These are phyloP conservation scores for Aspergillus fumigatiaffinis DNA, from an alignment of 2,329 filamentous ascomycete genomes.

Conservation along the genomic window DNA sequence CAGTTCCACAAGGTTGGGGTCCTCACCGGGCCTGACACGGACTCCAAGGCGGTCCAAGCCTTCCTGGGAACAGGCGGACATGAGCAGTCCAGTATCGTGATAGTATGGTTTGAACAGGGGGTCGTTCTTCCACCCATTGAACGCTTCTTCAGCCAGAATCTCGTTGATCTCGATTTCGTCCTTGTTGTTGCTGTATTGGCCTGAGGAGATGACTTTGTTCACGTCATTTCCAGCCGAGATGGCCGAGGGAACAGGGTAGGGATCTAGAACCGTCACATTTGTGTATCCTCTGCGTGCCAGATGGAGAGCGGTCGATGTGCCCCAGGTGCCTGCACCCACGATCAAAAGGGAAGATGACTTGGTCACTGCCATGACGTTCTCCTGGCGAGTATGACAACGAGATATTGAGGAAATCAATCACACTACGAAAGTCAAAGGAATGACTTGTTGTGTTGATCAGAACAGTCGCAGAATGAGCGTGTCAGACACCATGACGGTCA, in stretches of 20 bases:
- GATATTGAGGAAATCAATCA: background rate
- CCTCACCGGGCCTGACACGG: conserved; percentile 25
- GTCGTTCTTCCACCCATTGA: conserved; percentile 43
- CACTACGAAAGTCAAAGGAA: background rate
- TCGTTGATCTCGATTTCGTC: conserved; percentile 20
- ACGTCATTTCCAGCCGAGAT: conserved; percentile 47
- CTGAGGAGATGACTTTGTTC: conserved; percentile 44
- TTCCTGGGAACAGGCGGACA: conserved; percentile 40
- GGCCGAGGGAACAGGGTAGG: conserved; percentile 44
- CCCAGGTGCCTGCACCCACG: conserved; percentile 48
- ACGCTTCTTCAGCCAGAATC: conserved; percentile 29
- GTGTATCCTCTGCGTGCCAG: conserved; percentile 43
- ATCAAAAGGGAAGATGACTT: conserved; percentile 35
- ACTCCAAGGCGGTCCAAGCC: conserved; percentile 35
- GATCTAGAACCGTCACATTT: conserved; percentile 47
- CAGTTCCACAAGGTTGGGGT: conserved; percentile 32
- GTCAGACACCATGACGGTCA: background rate
- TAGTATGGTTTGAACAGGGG: conserved; percentile 44
- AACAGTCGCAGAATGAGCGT: background rate
- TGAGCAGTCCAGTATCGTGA: conserved; percentile 43
- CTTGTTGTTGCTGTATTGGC: conserved; percentile 31
- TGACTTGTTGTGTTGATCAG: background rate
- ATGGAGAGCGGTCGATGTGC: conserved; percentile 47
- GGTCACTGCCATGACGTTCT: conserved; percentile 8
- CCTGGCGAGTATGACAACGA: background rate